phyloP scores from a whole-genome alignment of 306 rosid genomes.

The Quillaja saponaria region DNA sequence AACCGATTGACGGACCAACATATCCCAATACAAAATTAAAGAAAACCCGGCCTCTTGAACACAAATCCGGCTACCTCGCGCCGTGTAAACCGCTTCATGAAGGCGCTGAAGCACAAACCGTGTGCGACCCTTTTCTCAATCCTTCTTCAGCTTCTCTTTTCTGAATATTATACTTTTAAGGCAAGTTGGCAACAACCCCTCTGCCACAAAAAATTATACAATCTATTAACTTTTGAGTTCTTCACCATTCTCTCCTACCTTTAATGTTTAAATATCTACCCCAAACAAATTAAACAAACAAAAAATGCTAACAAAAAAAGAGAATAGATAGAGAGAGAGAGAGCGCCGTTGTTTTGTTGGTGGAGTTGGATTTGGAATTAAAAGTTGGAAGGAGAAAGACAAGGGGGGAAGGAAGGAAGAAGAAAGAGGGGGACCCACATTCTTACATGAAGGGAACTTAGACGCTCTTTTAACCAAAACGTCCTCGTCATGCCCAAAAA shows the following conservation, averaged over 20 bases:
- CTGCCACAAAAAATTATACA: constrained; percentile 9
- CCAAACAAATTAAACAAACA: background rate
- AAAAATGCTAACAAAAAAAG: background rate
- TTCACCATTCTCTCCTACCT: constrained; percentile 8
- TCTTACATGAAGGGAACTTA: constrained; percentile 93
- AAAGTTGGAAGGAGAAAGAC: constrained; percentile 14
- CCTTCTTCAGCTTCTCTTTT: background rate
- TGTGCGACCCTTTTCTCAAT: constrained; percentile 13
- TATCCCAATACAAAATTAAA: constrained; percentile 31
- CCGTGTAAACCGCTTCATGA: constrained; percentile 34
- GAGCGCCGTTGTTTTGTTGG: constrained; percentile 70
- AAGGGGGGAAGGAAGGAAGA: constrained; percentile 14
- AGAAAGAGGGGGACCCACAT: constrained; percentile 54
- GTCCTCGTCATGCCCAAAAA: constrained; percentile 61
- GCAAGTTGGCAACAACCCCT: background rate
- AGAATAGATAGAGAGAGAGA: constrained; percentile 11
- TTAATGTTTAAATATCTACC: background rate
- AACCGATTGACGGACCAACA: constrained; percentile 24
- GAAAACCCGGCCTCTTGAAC: background rate
- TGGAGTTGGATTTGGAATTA: constrained; percentile 42
- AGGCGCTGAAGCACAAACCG: constrained; percentile 28
- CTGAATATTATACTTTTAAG: too few species aligned
- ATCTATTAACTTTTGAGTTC: constrained; percentile 8
- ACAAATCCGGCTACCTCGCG: constrained; percentile 36
- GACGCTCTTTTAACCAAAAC: constrained; percentile 70